phyloP scores from a whole-genome alignment of 2,329 filamentous ascomycete species.

The Colletotrichum nymphaeae region DNA sequence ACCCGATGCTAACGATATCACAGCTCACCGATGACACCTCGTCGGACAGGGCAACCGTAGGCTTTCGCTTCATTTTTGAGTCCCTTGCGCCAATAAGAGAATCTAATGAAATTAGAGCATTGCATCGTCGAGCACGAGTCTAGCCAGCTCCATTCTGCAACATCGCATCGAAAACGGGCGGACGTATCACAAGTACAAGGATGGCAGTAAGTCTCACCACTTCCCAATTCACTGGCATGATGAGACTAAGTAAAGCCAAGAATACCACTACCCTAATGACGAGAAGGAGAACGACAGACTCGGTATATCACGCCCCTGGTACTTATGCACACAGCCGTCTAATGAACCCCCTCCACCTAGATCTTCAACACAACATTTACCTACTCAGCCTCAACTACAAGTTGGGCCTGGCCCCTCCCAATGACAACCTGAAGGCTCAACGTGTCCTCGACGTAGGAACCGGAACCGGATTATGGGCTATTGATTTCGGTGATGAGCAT shows the following conservation, averaged over 20 bases:
- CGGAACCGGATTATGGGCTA: slow-evolving; percentile 26
- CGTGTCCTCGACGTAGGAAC: slow-evolving; percentile 34
- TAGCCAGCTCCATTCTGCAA: background rate
- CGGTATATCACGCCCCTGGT: background rate
- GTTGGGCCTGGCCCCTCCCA: slow-evolving; percentile 42
- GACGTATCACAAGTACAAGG: slow-evolving; percentile 4
- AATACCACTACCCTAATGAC: slow-evolving; percentile 14
- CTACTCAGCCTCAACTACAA: slow-evolving; percentile 45
- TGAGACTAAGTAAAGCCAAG: too few species aligned
- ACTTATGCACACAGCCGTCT: too few species aligned
- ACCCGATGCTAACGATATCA: too few species aligned
- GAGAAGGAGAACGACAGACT: slow-evolving; percentile 3
- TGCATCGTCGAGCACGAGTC: background rate
- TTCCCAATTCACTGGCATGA: too few species aligned
- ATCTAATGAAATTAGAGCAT: background rate
- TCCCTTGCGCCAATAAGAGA: too few species aligned
- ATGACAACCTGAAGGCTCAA: slow-evolving; percentile 26
- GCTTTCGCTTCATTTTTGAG: too few species aligned
- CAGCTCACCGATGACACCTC: too few species aligned
- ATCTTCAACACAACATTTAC: slow-evolving; percentile 50
- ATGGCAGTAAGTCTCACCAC: background rate
- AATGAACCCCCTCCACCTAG: too few species aligned
- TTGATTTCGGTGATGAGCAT: slow-evolving; percentile 38
- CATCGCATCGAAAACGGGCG: slow-evolving; percentile 2
- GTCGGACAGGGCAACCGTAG: too few species aligned